Evolutionary conservation across 352 stramenopile species (phyloP), one percentile per base, ranked within the genome.

Genomic region (Phytophthora brassicae): DNA sequence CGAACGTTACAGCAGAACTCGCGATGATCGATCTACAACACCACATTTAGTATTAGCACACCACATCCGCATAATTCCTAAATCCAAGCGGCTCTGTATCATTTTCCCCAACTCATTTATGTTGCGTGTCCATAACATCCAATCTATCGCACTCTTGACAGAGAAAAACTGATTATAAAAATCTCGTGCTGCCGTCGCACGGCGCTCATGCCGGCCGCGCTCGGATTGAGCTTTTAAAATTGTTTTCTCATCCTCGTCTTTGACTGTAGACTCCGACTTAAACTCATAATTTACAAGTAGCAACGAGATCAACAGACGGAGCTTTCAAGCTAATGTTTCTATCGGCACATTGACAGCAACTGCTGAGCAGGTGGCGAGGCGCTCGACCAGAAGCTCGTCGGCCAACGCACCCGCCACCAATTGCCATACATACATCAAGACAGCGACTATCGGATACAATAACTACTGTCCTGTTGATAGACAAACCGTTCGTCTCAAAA

Each of bases 1-100:
- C 72, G 82, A 26, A 86, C 81, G 54, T 66, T 91, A 48, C 79
- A 89, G 43, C 82, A 88, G 50, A 84, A 77, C 31, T 74, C 75
- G 22, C 64, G 82, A 49, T 91, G 66, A 79, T 66, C 28, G 38
- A 7, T 22, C 12, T 52, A 14, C 49, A 41, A 19, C 26, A 49
- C 41, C 31, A 28, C 44, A 23, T 56, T 67, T 69, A 59, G 53
- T 62, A 56, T 56, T 53, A 57, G 41, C 52, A 51, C 38, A 31
- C 26, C 26, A 31, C 26, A 31, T 8, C 4, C 26, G 4, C 26
- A 31, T 31, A 8, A 9, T 31, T 31, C 8, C 26, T 31, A 31
- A 31, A 8, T 8, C 26, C 26, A 31, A 31, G 26, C 26, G 26
- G 26, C 38, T 24, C 17, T 22, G 38, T 44, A 72, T 59, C 22